phyloP scores from a whole-genome alignment of 108 stramenopile species.

The Conticribra guillardii region DNA sequence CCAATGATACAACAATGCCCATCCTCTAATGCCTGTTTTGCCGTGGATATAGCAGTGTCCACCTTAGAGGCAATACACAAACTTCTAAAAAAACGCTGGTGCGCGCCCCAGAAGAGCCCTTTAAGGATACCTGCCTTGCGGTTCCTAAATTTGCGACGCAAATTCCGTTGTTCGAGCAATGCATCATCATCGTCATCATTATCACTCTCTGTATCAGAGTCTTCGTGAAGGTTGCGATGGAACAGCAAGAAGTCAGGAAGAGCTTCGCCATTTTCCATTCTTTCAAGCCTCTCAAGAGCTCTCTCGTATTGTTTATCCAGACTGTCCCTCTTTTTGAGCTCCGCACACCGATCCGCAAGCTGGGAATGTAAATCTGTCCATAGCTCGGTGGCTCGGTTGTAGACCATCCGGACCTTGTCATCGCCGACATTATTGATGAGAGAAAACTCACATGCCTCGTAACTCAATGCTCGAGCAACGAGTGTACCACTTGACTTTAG shows the following conservation, averaged over 20 bases:
- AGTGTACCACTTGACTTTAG: slow-evolving; percentile 64
- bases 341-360: slow-evolving; percentile 29
- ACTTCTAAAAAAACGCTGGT: slow-evolving; percentile 73
- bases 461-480: slow-evolving; percentile 64
- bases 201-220: slow-evolving; percentile 29
- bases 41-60: slow-evolving; percentile 51
- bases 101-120: slow-evolving; percentile 69
- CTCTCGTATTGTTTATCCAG: too few relatives aligned
- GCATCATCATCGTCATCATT: slow-evolving; percentile 23
- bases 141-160: slow-evolving; percentile 35
- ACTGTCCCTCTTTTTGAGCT: slow-evolving; percentile 5
- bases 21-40: slow-evolving; percentile 56
- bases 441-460: slow-evolving; percentile 65
- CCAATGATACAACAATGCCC: slow-evolving; percentile 73
- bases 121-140: slow-evolving; percentile 17
- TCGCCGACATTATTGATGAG: slow-evolving; percentile 51
- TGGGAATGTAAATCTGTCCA: slow-evolving; percentile 53
- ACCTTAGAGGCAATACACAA: slow-evolving; percentile 75
- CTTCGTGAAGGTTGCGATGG: slow-evolving; percentile 12
- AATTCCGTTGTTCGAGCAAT: slow-evolving; percentile 15
- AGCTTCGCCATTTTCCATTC: neutral
- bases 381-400: slow-evolving; percentile 56
- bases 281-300: slow-evolving; percentile 16
- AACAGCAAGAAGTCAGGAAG: slow-evolving; percentile 16
- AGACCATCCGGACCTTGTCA: slow-evolving; percentile 30